phyloP scores from a whole-genome alignment of 2,329 filamentous ascomycete genomes.

The Cordyceps fumosorosea region DNA sequence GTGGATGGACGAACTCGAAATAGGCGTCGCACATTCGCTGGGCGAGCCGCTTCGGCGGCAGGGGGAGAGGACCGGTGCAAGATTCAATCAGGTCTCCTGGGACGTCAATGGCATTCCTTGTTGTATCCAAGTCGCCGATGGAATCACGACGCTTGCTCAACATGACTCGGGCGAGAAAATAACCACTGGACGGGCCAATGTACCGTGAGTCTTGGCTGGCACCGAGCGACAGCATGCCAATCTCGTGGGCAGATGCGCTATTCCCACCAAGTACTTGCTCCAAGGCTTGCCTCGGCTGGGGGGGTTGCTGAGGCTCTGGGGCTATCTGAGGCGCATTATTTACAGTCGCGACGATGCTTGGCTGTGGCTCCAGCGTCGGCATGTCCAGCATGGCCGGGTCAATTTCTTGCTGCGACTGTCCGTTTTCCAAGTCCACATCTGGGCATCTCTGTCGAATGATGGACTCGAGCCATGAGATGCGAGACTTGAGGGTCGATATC shows the following conservation, averaged over 20 bases:
- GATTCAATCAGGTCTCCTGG: conserved; percentile 27
- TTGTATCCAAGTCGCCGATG: background rate
- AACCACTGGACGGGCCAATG: conserved; percentile 50
- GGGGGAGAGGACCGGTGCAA: conserved; percentile 24
- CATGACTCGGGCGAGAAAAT: conserved; percentile 44
- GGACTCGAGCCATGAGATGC: conserved; percentile 40
- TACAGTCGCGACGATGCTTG: background rate
- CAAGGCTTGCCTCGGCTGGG: background rate
- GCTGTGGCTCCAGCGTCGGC: conserved; percentile 16
- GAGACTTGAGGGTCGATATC: conserved; percentile 31
- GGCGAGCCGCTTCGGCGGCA: conserved; percentile 29
- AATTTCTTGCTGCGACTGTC: background rate
- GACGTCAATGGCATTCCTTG: conserved; percentile 13
- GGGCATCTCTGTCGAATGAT: conserved; percentile 36
- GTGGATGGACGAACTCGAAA: conserved; percentile 40
- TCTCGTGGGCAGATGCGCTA: conserved; percentile 38
- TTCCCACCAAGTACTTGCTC: conserved; percentile 16
- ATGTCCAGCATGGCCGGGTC: background rate
- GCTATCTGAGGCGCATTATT: conserved; percentile 14
- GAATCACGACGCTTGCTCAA: conserved; percentile 25
- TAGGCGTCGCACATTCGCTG: conserved; percentile 38
- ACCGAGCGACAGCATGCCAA: conserved; percentile 45
- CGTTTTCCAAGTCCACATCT: conserved; percentile 30
- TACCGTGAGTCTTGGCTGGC: conserved; percentile 42
- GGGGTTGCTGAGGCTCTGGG: background rate